Percentiles rank a stretch among this genome's conserved stretches.
Conservation (phyloP, 495 filamentous ascomycete genomes). For the Lophiotrema nucula region DNA sequence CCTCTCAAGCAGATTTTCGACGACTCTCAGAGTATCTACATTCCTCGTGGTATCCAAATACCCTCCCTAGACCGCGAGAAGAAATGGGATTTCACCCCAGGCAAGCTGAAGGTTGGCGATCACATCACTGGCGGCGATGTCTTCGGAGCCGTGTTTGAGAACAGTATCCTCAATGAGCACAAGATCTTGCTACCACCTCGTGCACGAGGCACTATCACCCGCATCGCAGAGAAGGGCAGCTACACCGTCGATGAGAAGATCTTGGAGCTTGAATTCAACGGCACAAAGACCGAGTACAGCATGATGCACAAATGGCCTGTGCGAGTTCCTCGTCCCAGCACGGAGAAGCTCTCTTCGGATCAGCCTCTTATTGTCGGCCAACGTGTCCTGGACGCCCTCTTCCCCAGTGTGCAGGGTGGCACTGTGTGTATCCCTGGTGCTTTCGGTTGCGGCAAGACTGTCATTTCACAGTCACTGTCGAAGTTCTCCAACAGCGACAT, state of each 20-base stretch:
- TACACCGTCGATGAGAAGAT: conserved; percentile 95
- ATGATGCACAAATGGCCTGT: conserved; percentile 99
- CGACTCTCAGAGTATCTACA: conserved; percentile 83
- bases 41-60: conserved; percentile 88
- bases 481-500: conserved; percentile 99
- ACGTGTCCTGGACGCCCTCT: conserved; percentile 94
- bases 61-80: conserved; percentile 83
- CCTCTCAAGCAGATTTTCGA: conserved; percentile 82
- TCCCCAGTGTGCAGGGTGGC: conserved; percentile 94
- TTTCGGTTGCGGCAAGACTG: conserved; percentile 99
- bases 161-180: conserved; percentile 91
- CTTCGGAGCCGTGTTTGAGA: conserved; percentile 92
- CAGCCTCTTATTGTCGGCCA: conserved; percentile 93
- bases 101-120: conserved; percentile 84
- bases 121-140: conserved; percentile 95
- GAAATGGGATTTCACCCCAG: conserved; percentile 93
- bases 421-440: conserved; percentile 98
- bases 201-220: conserved; percentile 86
- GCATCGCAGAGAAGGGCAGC: conserved; percentile 79
- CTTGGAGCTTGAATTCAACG: conserved; percentile 94
- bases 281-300: conserved; percentile 82
- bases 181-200: conserved; percentile 93
- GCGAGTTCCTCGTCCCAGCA: conserved; percentile 85
- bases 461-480: conserved; percentile 96
- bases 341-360: conserved; percentile 84